Conservation (phyloP, 768 basidiomycete genomes). For the Imleria badia region DNA sequence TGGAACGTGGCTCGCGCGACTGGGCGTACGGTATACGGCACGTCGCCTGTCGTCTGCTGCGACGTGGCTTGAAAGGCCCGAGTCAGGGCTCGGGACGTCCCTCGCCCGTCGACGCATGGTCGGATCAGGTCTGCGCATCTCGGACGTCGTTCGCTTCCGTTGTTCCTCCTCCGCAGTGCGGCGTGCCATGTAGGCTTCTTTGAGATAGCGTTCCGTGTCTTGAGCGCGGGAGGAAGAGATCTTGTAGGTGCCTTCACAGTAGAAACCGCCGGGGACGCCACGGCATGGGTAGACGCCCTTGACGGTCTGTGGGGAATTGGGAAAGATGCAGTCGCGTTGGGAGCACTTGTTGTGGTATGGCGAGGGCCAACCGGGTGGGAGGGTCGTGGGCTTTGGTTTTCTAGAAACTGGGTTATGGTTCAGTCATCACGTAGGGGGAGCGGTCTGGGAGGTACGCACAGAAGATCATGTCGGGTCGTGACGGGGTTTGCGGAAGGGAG, state of each 20-base stretch:
- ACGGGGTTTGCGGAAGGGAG: slow-evolving; percentile 6
- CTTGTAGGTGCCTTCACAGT: slow-evolving; percentile 36
- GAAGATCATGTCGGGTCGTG: slow-evolving; percentile 28
- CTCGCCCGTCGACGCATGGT: slow-evolving; percentile 15
- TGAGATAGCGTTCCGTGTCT: slow-evolving; percentile 33
- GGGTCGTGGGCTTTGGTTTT: slow-evolving; percentile 28
- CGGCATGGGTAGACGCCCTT: slow-evolving; percentile 35
- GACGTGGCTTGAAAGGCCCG: no score
- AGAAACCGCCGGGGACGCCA: slow-evolving; percentile 35
- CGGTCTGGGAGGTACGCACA: slow-evolving; percentile 19
- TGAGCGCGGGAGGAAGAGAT: slow-evolving; percentile 33
- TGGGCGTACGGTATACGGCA: not conserved
- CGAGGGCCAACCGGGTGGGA: slow-evolving; percentile 37
- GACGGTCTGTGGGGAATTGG: slow-evolving; percentile 30
- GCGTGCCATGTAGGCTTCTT: slow-evolving; percentile 24
- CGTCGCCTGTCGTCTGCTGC: slow-evolving; percentile 5
- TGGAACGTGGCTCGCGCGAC: not conserved
- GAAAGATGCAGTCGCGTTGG: slow-evolving; percentile 31
- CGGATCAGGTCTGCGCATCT: slow-evolving; percentile 26
- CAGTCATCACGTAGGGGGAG: not conserved
- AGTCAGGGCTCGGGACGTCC: slow-evolving; percentile 5
- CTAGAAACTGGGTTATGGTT: slow-evolving; percentile 22
- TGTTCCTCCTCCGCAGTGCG: slow-evolving; percentile 30
- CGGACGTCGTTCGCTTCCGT: slow-evolving; percentile 28
- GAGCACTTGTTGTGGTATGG: slow-evolving; percentile 38